Conservation (phyloP, 345 rosid genomes). For the Litchi chinensis region DNA sequence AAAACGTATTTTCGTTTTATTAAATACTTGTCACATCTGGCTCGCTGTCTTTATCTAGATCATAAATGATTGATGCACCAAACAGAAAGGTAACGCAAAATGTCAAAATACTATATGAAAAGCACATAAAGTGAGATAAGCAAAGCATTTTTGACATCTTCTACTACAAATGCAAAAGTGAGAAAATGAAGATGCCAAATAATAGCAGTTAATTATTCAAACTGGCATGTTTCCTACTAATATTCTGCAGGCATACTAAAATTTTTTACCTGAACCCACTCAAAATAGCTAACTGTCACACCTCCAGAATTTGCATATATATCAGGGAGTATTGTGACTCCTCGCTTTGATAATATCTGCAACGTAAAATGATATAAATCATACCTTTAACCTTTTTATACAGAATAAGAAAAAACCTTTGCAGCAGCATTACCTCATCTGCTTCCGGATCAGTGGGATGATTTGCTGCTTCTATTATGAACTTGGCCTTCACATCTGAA, state of each 20-base stretch:
- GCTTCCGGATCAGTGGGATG: slow-evolving; percentile 99
- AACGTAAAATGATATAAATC: slow-evolving; percentile 11
- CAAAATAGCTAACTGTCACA: slow-evolving; percentile 98
- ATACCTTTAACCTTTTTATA: background rate
- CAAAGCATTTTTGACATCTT: background rate
- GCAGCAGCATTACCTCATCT: slow-evolving; percentile 65
- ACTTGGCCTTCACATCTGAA: slow-evolving; percentile 87
- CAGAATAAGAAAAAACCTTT: background rate
- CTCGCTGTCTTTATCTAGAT: slow-evolving; percentile 1
- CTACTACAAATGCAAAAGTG: background rate
- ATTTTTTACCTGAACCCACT: slow-evolving; percentile 89
- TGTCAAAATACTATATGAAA: background rate
- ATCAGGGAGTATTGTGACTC: slow-evolving; percentile 92
- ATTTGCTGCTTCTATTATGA: slow-evolving; percentile 94
- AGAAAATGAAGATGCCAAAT: background rate
- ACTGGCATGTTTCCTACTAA: background rate
- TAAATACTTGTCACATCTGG: background rate
- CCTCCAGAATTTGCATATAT: slow-evolving; percentile 98
- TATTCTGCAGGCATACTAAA: too few species aligned
- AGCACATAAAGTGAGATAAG: background rate
- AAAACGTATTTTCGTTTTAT: background rate
- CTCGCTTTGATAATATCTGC: slow-evolving; percentile 93
- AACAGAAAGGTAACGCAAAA: background rate
- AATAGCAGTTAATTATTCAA: background rate
- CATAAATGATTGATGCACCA: background rate